Conservation (phyloP, 2,329 filamentous ascomycete species). For the Mycosphaerella sp. region DNA sequence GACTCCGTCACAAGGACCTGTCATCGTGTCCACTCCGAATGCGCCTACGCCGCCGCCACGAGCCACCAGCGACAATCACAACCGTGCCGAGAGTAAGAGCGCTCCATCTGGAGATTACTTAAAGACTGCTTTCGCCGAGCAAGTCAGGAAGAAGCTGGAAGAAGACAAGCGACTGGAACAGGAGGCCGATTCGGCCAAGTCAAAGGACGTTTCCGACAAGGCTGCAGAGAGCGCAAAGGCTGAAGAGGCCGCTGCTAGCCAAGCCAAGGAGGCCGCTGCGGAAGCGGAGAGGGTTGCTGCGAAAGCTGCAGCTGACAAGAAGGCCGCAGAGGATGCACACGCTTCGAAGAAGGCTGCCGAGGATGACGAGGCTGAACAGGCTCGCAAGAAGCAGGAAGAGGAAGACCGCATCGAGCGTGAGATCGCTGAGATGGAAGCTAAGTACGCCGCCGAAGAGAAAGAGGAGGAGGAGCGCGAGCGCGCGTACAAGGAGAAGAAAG, state of each 20-base stretch:
- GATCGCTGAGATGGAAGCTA: conserved; percentile 56
- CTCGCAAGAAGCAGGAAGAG: conserved; percentile 34
- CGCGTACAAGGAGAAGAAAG: conserved; percentile 30
- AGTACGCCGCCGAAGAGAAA: conserved; percentile 20
- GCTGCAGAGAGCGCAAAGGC: conserved; percentile 44
- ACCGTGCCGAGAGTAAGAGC: conserved; percentile 62
- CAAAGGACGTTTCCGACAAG: conserved; percentile 31
- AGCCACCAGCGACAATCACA: conserved; percentile 60
- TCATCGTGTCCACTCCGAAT: conserved; percentile 65
- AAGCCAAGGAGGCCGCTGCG: conserved; percentile 33
- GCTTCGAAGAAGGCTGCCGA: conserved; percentile 32
- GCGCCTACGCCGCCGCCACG: conserved; percentile 70
- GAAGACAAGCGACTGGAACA: conserved; percentile 37
- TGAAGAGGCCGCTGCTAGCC: conserved; percentile 32
- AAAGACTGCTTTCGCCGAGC: conserved; percentile 55
- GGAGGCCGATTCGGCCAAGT: conserved; percentile 54
- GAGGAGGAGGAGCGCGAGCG: conserved; percentile 38
- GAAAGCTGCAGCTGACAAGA: conserved; percentile 43
- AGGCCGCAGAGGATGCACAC: conserved; percentile 29
- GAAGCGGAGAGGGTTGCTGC: conserved; percentile 43
- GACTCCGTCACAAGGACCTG: conserved; percentile 52
- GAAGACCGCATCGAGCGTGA: conserved; percentile 48
- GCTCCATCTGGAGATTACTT: conserved; percentile 59
- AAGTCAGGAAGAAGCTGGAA: conserved; percentile 53
- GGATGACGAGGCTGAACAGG: conserved; percentile 28